A percentile compares a stretch with the other conserved stretches of the same genome.
Conservation (phyloP, 257 asterid genomes). For the Gentiana straminea region DNA sequence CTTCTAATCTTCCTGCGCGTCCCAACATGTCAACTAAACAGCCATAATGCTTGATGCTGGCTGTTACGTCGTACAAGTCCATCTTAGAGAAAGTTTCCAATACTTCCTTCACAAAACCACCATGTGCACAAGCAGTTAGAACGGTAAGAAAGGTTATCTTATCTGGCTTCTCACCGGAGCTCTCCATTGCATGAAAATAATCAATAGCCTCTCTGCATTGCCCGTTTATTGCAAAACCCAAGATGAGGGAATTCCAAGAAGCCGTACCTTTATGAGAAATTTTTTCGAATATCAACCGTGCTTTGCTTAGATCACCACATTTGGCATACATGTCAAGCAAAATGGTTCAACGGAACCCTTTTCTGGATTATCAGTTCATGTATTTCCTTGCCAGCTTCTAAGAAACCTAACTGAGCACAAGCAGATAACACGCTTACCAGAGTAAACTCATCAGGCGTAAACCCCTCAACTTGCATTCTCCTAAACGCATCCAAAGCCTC, state of each 20-base stretch:
- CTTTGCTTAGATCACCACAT: constrained; percentile 63
- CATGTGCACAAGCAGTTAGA: constrained; percentile 72
- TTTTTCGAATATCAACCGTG: constrained; percentile 43
- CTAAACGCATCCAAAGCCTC: constrained; percentile 44
- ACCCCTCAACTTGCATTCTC: constrained; percentile 42
- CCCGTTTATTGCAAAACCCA: constrained; percentile 59
- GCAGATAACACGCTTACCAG: constrained; percentile 56
- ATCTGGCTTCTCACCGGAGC: constrained; percentile 35
- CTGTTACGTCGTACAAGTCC: constrained; percentile 39
- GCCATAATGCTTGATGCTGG: constrained; percentile 64
- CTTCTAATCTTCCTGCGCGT: constrained; percentile 57
- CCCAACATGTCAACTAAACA: constrained; percentile 72
- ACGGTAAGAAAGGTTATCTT: constrained; percentile 54
- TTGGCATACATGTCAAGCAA: constrained; percentile 84
- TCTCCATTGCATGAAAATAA: constrained; percentile 40
- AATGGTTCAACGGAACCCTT: constrained; percentile 37
- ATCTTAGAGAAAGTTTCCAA: constrained; percentile 44
- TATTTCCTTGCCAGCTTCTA: constrained; percentile 47
- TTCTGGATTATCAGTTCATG: constrained; percentile 41
- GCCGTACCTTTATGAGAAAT: constrained; percentile 22
- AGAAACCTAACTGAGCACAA: constrained; percentile 62
- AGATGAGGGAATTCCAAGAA: constrained; percentile 60
- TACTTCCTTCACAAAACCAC: constrained; percentile 68
- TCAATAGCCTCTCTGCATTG: constrained; percentile 44
- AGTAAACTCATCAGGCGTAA: constrained; percentile 72